phyloP scores from a whole-genome alignment of 176 grass and related monocot species.

The Rhynchospora breviuscula region DNA sequence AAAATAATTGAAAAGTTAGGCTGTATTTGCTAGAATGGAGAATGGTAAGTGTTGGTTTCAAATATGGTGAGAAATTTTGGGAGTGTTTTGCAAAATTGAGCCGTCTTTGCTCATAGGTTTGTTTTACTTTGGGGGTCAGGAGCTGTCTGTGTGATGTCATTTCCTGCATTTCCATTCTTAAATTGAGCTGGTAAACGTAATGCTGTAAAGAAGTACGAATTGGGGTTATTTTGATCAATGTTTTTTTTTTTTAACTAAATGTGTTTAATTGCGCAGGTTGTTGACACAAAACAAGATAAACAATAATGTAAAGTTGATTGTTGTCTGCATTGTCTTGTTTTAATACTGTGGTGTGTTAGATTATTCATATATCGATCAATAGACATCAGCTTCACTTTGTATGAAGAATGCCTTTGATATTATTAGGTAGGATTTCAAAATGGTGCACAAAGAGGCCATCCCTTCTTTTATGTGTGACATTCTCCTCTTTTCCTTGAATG shows the following conservation, averaged over 20 bases:
- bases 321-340: slow-evolving; percentile 14
- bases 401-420: slow-evolving; percentile 15
- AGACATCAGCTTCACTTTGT: slow-evolving; percentile 11
- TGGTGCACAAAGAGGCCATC: slow-evolving; percentile 7
- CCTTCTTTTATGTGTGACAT: background rate
- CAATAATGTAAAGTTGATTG: slow-evolving; percentile 32
- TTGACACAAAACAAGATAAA: slow-evolving; percentile 10
- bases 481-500: slow-evolving; percentile 5
- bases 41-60: background rate
- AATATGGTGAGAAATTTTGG: background rate
- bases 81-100: background rate
- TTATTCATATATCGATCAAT: slow-evolving; percentile 10
- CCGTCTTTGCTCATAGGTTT: background rate
- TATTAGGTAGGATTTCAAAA: slow-evolving; percentile 24
- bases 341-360: slow-evolving; percentile 8
- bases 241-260: background rate
- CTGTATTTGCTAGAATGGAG: background rate
- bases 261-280: slow-evolving; percentile 10
- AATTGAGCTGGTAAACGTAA: background rate
- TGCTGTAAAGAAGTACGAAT: background rate
- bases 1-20: slow-evolving; percentile 5
- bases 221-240: background rate
- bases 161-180: background rate
- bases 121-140: background rate
- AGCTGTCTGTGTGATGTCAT: background rate